Evolutionary conservation across 1,139 yeast species (phyloP), one percentile per base, ranked within the genome.

Genomic region (Magnusiomyces ingens): DNA sequence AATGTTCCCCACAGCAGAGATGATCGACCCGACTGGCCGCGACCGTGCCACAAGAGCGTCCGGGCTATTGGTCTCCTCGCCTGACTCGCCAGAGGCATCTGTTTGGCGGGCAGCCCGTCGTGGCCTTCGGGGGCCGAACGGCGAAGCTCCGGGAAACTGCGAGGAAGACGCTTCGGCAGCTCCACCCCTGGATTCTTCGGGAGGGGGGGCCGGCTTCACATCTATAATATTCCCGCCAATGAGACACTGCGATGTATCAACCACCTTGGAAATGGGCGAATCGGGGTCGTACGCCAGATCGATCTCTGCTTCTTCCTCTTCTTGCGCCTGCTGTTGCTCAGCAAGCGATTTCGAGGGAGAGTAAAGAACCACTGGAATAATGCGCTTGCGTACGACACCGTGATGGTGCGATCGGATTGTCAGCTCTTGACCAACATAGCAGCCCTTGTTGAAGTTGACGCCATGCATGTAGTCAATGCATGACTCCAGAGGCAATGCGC

Each of bases 381-480:
- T 73, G 53, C 99, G 74, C 65, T 91, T 90, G 26, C 96, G 75
- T 13, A 91, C 80, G 1, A 84, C 80, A 1, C 97, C 96, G 47
- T 85, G 83, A 57, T 88, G 89, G 65, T 77, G 84, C 0, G 97
- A 86, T 62, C 99, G 77, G 19, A 91, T 89, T 0, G 98, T 91
- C 53, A 93, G 74, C 66, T 93, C 99, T 68, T 93, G 99, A 0
- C 99, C 99, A 19, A 89, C 84, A 63, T 93, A 93, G 67, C 99
- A 93, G 2, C 99, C 99, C 67, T 93, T 93, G 61, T 90, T 81
- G 52, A 85, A 79, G 53, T 93, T 88, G 17, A 91, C 78, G 1
- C 96, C 95, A 60, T 87, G 85, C 71, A 81, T 80, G 62, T 78
- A 82, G 68, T 94, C 99, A 59, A 91, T 72, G 66, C 89, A 88